Conservation (phyloP, 768 basidiomycete genomes). For the Auricularia auricula-judae region DNA sequence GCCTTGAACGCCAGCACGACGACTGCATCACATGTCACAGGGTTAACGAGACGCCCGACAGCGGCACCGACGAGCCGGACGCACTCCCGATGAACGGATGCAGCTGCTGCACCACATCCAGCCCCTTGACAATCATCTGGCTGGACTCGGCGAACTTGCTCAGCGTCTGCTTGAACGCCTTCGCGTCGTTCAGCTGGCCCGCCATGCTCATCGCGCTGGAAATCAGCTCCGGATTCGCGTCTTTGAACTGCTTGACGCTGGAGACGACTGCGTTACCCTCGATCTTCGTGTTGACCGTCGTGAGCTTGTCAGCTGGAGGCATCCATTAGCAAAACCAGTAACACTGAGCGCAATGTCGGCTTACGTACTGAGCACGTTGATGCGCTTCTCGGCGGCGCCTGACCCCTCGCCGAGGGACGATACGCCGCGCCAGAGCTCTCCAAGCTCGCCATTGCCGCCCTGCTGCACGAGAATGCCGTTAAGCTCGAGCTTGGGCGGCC, state of each 20-base stretch:
- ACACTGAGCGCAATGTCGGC: background rate
- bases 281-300: background rate
- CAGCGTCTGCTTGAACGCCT: background rate
- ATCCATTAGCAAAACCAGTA: background rate
- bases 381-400: background rate
- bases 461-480: background rate
- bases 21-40: background rate
- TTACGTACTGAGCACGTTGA: background rate
- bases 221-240: background rate
- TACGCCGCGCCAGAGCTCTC: background rate
- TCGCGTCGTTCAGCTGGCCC: background rate
- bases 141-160: background rate
- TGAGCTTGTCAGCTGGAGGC: background rate
- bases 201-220: background rate
- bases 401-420: background rate
- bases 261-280: background rate
- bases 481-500: background rate
- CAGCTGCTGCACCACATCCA: conserved; percentile 2
- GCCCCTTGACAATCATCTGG: background rate
- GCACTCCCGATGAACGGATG: conserved; percentile 6
- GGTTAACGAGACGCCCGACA: background rate
- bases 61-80: background rate
- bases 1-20: conserved; percentile 4
- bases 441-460: background rate
- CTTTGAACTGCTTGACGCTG: background rate